Conservation (phyloP, 1,284 basidiomycete genomes). For the Lentinula novae-zelandiae region DNA sequence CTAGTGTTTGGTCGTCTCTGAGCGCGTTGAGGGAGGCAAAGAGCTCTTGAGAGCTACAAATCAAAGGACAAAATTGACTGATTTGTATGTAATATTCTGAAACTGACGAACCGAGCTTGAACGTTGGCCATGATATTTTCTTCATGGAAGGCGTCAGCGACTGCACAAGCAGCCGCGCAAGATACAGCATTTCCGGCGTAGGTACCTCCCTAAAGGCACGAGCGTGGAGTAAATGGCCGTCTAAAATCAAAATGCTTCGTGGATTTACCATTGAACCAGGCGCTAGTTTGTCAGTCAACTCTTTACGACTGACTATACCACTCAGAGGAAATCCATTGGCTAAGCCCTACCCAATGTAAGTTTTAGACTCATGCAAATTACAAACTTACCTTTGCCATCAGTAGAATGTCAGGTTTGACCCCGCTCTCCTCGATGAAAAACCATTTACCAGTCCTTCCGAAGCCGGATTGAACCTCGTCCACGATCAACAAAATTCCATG, state of each 20-base stretch:
- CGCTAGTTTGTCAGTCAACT: conserved; percentile 77
- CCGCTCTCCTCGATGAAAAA: conserved; percentile 80
- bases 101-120: conserved; percentile 48
- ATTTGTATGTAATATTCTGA: not conserved
- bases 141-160: conserved; percentile 72
- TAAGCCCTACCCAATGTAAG: conserved; percentile 54
- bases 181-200: conserved; percentile 89
- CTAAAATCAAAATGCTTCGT: not conserved
- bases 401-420: conserved; percentile 84
- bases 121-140: conserved; percentile 83
- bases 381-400: conserved; percentile 75
- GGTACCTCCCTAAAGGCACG: conserved; percentile 66
- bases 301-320: conserved; percentile 79
- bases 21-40: conserved; percentile 58
- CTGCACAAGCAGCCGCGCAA: conserved; percentile 85
- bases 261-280: conserved; percentile 72
- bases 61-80: not conserved
- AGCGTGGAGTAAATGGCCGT: not conserved
- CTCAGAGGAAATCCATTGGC: conserved; percentile 95
- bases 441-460: conserved; percentile 85
- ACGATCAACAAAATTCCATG: conserved; percentile 80
- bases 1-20: conserved; percentile 47
- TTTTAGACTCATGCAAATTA: not conserved
- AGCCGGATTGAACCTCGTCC: conserved; percentile 91
- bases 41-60: conserved; percentile 66